These are phyloP conservation scores for Fusarium sp. DNA, from an alignment of 2,329 filamentous ascomycete genomes.

Conservation along the genomic window DNA sequence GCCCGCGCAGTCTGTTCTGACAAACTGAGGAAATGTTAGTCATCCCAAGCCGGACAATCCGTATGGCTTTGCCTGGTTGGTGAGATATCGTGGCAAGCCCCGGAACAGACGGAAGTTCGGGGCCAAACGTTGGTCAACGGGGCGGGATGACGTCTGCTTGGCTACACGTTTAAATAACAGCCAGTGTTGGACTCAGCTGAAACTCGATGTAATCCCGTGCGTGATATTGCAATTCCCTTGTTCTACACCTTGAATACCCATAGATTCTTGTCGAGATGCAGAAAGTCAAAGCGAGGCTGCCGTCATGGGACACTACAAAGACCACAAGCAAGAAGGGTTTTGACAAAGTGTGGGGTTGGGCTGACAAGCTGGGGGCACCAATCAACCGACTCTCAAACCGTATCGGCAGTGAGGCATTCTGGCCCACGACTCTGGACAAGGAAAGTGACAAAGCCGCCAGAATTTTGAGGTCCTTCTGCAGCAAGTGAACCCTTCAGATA, in stretches of 20 bases:
- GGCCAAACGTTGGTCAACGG: neutral
- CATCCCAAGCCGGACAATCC: slow-evolving; percentile 5
- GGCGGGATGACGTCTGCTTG: slow-evolving; percentile 17
- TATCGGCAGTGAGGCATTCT: slow-evolving; percentile 81
- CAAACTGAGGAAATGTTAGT: neutral
- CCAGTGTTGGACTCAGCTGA: neutral
- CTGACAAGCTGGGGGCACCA: slow-evolving; percentile 67
- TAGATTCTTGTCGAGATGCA: slow-evolving; percentile 40
- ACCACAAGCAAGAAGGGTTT: slow-evolving; percentile 70
- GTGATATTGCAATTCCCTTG: neutral
- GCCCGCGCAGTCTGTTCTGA: too few relatives aligned
- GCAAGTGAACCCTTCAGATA: slow-evolving; percentile 53
- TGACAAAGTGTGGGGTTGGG: slow-evolving; percentile 72
- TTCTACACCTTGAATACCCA: rapidly evolving
- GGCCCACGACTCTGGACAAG: slow-evolving; percentile 84
- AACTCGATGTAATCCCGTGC: neutral
- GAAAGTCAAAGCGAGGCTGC: slow-evolving; percentile 45
- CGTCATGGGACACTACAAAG: slow-evolving; percentile 64
- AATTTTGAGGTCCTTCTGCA: slow-evolving; percentile 86
- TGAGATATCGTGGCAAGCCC: neutral
- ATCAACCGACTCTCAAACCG: slow-evolving; percentile 83
- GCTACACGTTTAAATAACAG: slow-evolving; percentile 1
- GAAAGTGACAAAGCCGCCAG: slow-evolving; percentile 89
- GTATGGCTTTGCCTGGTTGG: neutral
- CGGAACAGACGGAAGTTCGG: slow-evolving; percentile 9